Base-by-base conservation (phyloP, 208 protist species). In the Trypanosoma boissoni region DNA sequence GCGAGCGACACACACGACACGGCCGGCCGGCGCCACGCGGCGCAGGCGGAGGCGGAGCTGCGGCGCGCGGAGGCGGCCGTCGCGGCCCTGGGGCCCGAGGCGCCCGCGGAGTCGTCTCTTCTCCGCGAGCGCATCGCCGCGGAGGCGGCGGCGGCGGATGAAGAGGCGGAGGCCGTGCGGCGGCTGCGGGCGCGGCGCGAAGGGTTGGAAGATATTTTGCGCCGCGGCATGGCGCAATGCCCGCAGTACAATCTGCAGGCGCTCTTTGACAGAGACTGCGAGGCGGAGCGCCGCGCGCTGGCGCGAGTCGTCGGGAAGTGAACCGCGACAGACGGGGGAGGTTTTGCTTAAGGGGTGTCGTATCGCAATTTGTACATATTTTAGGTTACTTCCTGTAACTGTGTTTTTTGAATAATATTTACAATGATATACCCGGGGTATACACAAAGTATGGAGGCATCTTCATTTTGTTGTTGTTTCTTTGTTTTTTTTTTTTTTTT, bases 261-360 rank as follows among this genome's bases (percentile, higher is more conserved):
- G 0, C 12, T 26, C 1, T 61, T 61, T 51, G 43, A 61, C 26
- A 42, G 14, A 3, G 0, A 41, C 5, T 37, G 39, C 32, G 42
- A 51, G n/a, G 16, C 42, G 41, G 55, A 61, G 1, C 55, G 55
- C 27, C 14, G 36, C 12, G 55, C 55, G 24, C 34, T 61, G 26
- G 39, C 21, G 18, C 24, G 55, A 50, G 14, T 61, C 12, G 8
- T 39, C 34, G 8, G 8, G 34, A 16, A 16, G 8, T 39, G 12
- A 39, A 39, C 8, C 6, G 12, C 6, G 6, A 39, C 12, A 39
- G 12, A 39, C 12, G 34, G n/a, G n/a, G n/a, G n/a, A n/a, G n/a
- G n/a, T 39, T 6, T 16, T 39, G 34, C 12, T 39, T 39, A 12
- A 16, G 34, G 6, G 6, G 6, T 39, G 34, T 39, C 12, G 8